phyloP scores from a whole-genome alignment of 345 rosid genomes.

The Citrus medica region DNA sequence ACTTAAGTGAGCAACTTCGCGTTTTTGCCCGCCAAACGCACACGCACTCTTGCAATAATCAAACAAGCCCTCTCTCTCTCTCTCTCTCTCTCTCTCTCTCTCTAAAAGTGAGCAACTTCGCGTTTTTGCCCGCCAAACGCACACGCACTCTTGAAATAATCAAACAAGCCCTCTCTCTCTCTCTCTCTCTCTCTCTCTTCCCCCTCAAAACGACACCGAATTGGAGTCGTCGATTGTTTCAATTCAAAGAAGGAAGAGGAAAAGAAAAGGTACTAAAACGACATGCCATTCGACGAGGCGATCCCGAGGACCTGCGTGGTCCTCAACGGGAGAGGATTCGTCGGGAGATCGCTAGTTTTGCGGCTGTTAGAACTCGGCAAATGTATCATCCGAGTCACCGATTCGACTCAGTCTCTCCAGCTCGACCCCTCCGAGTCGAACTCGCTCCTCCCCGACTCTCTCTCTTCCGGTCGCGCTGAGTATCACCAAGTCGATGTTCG shows the following conservation, averaged over 20 bases:
- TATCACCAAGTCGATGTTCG: conserved; percentile 66
- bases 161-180: not conserved
- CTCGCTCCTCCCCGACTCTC: conserved; percentile 50
- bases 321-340: conserved; percentile 77
- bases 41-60: not conserved
- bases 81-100: too few species aligned
- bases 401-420: conserved; percentile 45
- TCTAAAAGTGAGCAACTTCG: too few species aligned
- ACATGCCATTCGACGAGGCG: conserved; percentile 31
- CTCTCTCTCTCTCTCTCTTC: not conserved
- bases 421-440: conserved; percentile 51
- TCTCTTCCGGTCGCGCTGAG: conserved; percentile 68
- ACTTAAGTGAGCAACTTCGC: not conserved
- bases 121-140: conserved; percentile 14
- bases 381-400: conserved; percentile 88
- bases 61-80: not conserved
- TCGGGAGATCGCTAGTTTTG: conserved; percentile 74
- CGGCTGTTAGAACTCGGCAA: conserved; percentile 56
- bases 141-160: not conserved
- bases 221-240: not conserved
- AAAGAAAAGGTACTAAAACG: conserved; percentile 23
- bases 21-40: conserved; percentile 13
- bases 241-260: not conserved
- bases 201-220: conserved; percentile 12
- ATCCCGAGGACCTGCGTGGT: conserved; percentile 64